Base-by-base conservation (phyloP, 208 protist species). In the Crithidia expoeki region DNA sequence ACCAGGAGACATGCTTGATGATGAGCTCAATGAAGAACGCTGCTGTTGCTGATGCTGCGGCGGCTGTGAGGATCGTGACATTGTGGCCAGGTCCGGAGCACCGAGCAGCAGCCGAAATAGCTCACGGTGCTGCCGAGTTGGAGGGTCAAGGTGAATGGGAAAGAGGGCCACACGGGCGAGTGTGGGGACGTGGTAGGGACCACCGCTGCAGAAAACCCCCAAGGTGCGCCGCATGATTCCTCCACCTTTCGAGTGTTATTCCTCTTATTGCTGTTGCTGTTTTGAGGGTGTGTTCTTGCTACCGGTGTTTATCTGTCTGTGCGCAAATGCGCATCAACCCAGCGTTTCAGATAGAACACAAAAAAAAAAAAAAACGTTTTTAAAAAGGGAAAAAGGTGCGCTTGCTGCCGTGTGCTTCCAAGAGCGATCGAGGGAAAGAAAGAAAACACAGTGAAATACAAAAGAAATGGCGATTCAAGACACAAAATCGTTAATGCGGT, bases 111-210 rank as follows among this genome's bases (percentile, higher is more conserved):
- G 80, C 12, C 80, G 74, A 67, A 96, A 96, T 2, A 96, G 71
- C 28, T 92, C 83, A 1, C 85, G 81, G 63, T 96, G 92, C 52
- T 96, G 89, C 12, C 83, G 63, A 28, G 92, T 96, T 7, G 92
- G 92, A 10, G 92, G 92, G 71, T 96, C 92, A 7, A 96, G 75
- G 68, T 96, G 92, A 28, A 96, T 62, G 7, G 92, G 89, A 52
- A 96, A 96, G 51, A 96, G 81, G 6, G 81, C 89, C 11, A 96
- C 86, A 17, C 88, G 83, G 17, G 92, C 74, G 30, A 70, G 74
- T 16, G 64, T 69, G 51, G 73, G 64, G 62, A 78, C 66, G 44
- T 71, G 64, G 67, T 62, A 78, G 25, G 71, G 71, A 6, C 71
- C 61, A 32, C 53, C 60, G 55, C 30, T 59, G 62, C 71, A 76